Evolutionary conservation across 2,329 filamentous ascomycete species (phyloP).

Genomic region (Didymella lethalis): DNA sequence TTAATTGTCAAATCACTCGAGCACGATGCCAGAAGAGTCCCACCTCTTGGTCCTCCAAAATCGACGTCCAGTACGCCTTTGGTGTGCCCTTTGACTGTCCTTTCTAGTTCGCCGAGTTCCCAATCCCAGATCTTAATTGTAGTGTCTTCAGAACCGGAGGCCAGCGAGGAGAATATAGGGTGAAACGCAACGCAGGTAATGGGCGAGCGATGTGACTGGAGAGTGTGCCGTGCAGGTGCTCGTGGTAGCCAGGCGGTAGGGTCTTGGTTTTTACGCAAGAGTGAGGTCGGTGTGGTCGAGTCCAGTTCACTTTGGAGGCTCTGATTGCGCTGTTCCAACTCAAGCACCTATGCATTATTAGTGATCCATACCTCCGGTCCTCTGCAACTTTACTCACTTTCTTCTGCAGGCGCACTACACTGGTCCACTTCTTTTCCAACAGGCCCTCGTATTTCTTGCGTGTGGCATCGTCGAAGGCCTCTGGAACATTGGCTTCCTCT

Average conservation of each 20-base stretch:
- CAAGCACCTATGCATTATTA: slow-evolving; percentile 75
- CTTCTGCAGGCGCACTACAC: slow-evolving; percentile 91
- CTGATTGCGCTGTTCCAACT: slow-evolving; percentile 79
- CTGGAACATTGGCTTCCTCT: slow-evolving; percentile 76
- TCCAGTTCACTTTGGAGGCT: slow-evolving; percentile 84
- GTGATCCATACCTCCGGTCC: slow-evolving; percentile 7
- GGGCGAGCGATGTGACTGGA: slow-evolving; percentile 81
- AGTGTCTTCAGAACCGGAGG: slow-evolving; percentile 88
- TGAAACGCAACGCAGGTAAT: slow-evolving; percentile 93
- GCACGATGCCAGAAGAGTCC: slow-evolving; percentile 81
- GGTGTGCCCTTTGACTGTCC: slow-evolving; percentile 91
- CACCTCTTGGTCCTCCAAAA: slow-evolving; percentile 84
- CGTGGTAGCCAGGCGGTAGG: slow-evolving; percentile 87
- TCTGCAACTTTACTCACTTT: slow-evolving; percentile 66
- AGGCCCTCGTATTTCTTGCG: slow-evolving; percentile 94
- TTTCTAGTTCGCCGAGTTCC: slow-evolving; percentile 89
- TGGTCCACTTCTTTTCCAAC: slow-evolving; percentile 98
- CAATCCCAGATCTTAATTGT: slow-evolving; percentile 99
- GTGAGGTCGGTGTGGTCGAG: slow-evolving; percentile 78
- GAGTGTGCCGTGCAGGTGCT: slow-evolving; percentile 78
- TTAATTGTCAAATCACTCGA: slow-evolving; percentile 93
- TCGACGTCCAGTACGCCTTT: slow-evolving; percentile 88
- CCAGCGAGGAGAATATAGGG: slow-evolving; percentile 87
- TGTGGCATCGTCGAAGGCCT: slow-evolving; percentile 79
- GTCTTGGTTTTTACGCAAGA: slow-evolving; percentile 82